phyloP scores from a whole-genome alignment of 2,329 filamentous ascomycete species.

The Dothistroma septosporum region DNA sequence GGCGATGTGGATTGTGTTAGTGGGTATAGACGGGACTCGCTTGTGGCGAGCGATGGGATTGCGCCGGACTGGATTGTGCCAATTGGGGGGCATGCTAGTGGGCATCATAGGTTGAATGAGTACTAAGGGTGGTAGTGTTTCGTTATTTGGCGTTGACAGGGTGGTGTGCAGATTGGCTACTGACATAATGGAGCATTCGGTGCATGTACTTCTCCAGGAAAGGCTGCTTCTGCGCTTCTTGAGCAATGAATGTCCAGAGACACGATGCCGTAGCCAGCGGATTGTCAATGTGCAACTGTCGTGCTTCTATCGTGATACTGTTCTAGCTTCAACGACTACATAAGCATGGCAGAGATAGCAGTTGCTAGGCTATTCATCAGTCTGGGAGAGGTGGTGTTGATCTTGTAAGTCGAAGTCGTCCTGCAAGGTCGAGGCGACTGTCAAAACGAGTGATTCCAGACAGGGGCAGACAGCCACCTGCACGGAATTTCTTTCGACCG shows the following conservation, averaged over 20 bases:
- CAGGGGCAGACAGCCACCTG: neutral
- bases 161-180: neutral
- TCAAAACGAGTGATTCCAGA: neutral
- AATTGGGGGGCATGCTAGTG: conserved; percentile 1
- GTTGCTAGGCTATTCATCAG: neutral
- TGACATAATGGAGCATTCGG: no score
- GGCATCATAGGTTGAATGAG: conserved; percentile 2
- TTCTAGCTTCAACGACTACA: no score
- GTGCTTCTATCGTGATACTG: no score
- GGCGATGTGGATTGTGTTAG: conserved; percentile 6
- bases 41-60: neutral
- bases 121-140: neutral
- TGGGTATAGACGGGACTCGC: conserved; percentile 1
- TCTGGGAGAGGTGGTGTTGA: neutral
- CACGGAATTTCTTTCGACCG: neutral
- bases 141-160: neutral
- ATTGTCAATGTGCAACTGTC: no score
- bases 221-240: no score
- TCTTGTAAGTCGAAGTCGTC: neutral
- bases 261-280: no score
- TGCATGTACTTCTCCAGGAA: no score
- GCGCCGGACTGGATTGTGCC: neutral
- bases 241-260: no score
- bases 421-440: neutral
- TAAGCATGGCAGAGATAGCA: no score